A percentile compares a stretch with the other conserved stretches of the same genome.
These are phyloP conservation scores for Plasmodium coatneyi DNA, from an alignment of 169 alveolate species.

Conservation along the genomic window DNA sequence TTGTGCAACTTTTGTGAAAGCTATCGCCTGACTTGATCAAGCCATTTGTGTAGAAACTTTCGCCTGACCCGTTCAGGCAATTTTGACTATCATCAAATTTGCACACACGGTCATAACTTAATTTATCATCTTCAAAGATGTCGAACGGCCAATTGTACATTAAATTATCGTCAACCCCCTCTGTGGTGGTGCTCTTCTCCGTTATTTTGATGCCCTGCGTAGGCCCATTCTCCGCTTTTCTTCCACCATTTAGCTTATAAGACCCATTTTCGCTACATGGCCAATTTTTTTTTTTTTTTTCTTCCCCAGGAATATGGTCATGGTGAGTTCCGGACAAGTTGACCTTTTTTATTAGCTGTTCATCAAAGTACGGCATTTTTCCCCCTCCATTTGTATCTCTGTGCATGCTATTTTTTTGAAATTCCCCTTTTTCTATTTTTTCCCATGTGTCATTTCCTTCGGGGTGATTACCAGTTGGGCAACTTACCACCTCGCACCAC, in stretches of 20 bases:
- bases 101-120: constrained; percentile 16
- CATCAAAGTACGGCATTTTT: constrained; percentile 8
- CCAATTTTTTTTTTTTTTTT: constrained; percentile 7
- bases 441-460: constrained; percentile 8
- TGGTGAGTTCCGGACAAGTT: neutral
- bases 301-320: neutral
- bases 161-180: neutral
- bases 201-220: constrained; percentile 8
- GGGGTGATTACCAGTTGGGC: neutral
- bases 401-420: constrained; percentile 2
- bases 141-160: neutral
- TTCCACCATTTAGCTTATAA: neutral
- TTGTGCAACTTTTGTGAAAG: neutral
- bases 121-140: neutral
- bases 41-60: neutral
- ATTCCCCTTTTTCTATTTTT: constrained; percentile 10
- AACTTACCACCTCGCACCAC: neutral
- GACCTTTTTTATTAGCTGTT: constrained; percentile 9
- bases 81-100: constrained; percentile 23
- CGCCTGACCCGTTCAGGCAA: constrained; percentile 17
- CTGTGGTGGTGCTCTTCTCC: neutral
- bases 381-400: neutral
- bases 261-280: neutral
- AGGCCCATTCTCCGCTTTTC: neutral
- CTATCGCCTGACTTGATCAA: constrained; percentile 7